Percentiles rank a stretch among this genome's conserved stretches.
Conservation (phyloP, 2,329 filamentous ascomycete species). For the Fusarium decemcellulare region DNA sequence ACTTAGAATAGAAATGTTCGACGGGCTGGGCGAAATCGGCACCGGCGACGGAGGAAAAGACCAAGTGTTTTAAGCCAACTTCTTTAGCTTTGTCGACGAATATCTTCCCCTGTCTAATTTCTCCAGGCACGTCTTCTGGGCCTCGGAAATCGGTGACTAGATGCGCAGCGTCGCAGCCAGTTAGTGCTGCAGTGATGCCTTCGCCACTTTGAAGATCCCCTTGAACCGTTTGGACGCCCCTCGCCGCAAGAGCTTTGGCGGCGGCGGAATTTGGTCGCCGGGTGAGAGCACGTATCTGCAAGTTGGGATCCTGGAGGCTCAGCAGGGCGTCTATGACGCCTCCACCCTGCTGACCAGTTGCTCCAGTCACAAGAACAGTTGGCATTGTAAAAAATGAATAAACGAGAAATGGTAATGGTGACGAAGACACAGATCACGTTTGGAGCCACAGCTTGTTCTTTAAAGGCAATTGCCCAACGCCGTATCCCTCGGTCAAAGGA, state of each 20-base stretch:
- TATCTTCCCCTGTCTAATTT: not conserved
- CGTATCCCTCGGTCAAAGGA: too few species aligned
- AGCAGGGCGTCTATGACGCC: not conserved
- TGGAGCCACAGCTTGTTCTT: too few species aligned
- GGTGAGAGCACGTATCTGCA: not conserved
- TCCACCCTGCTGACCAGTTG: not conserved
- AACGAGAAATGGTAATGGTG: too few species aligned
- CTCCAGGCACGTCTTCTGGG: not conserved
- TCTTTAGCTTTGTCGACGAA: not conserved
- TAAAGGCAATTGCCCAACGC: too few species aligned
- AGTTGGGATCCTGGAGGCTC: not conserved
- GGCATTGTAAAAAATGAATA: not conserved
- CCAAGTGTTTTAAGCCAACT: not conserved
- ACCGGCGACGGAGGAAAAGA: not conserved
- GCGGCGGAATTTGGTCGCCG: not conserved
- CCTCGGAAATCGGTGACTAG: slow-evolving; percentile 1
- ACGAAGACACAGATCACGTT: too few species aligned
- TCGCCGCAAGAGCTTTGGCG: not conserved
- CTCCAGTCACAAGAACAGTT: not conserved
- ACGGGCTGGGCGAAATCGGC: not conserved
- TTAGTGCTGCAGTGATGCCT: not conserved
- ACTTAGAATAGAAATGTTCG: not conserved
- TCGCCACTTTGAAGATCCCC: not conserved
- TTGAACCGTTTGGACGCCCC: not conserved
- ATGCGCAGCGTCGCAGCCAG: not conserved